Percentiles rank a stretch among this genome's conserved stretches.
Evolutionary conservation across 352 stramenopile genomes (phyloP).

Genomic region (Pythium plurisporium): DNA sequence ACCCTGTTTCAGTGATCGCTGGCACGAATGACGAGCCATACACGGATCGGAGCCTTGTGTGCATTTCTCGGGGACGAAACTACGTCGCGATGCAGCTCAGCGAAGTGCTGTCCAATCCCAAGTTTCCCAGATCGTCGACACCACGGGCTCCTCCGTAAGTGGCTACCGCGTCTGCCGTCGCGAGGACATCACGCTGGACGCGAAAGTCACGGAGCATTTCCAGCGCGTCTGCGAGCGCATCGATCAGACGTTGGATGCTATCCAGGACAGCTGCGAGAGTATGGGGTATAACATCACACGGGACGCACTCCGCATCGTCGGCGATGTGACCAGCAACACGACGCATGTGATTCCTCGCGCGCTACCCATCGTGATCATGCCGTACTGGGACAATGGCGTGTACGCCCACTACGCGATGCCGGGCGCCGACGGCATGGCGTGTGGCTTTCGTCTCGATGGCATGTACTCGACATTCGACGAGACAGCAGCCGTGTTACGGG

Average conservation of each 20-base stretch:
- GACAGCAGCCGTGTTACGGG: conserved; percentile 1
- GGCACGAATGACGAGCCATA: conserved; percentile 49
- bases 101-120: conserved; percentile 17
- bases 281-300: conserved; percentile 29
- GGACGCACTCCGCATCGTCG: conserved; percentile 21
- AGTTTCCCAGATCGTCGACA: neutral
- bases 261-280: conserved; percentile 19
- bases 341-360: conserved; percentile 15
- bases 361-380: conserved; percentile 30
- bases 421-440: conserved; percentile 23
- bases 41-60: conserved; percentile 36
- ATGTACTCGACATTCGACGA: conserved; percentile 1
- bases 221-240: conserved; percentile 18
- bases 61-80: conserved; percentile 15
- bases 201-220: conserved; percentile 3
- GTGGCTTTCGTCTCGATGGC: neutral
- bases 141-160: neutral
- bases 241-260: conserved; percentile 12
- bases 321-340: conserved; percentile 7
- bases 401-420: conserved; percentile 21
- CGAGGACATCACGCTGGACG: neutral
- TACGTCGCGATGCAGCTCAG: conserved; percentile 34
- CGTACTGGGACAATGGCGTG: conserved; percentile 28
- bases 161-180: conserved; percentile 29
- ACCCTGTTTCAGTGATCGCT: neutral